phyloP scores from a whole-genome alignment of 2,329 filamentous ascomycete species.

The Monosporascus ibericus region DNA sequence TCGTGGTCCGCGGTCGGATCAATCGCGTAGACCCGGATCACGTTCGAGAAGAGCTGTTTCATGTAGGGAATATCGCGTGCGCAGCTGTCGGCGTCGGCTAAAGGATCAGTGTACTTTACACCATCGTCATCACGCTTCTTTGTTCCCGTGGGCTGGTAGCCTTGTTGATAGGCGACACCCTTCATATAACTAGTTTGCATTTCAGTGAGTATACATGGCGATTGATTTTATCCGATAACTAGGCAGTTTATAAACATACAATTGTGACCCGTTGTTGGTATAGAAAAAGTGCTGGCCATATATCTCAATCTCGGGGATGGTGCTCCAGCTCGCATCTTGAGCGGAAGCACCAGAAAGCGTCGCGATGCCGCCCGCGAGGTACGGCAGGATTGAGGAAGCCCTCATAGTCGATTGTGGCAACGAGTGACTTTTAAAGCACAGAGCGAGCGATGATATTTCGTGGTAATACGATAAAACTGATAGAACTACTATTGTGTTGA shows the following conservation, averaged over 20 bases:
- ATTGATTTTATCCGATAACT: background rate
- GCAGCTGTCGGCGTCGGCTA: slow-evolving; percentile 66
- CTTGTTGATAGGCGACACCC: slow-evolving; percentile 93
- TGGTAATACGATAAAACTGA: background rate
- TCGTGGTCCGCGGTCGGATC: slow-evolving; percentile 73
- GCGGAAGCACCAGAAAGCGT: slow-evolving; percentile 20
- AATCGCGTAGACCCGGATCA: slow-evolving; percentile 91
- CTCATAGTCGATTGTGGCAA: slow-evolving; percentile 16
- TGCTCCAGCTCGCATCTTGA: slow-evolving; percentile 19
- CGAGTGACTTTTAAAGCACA: background rate
- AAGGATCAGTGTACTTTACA: slow-evolving; percentile 70
- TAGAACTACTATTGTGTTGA: background rate
- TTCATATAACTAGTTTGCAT: slow-evolving; percentile 59
- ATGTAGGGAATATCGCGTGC: slow-evolving; percentile 81
- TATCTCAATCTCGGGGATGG: slow-evolving; percentile 24
- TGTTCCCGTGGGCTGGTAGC: slow-evolving; percentile 50
- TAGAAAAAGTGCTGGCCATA: slow-evolving; percentile 30
- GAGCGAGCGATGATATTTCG: background rate
- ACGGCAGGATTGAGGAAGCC: slow-evolving; percentile 17
- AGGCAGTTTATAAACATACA: slow-evolving; percentile 36
- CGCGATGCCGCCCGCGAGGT: slow-evolving; percentile 17
- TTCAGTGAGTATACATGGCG: slow-evolving; percentile 1
- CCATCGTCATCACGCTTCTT: slow-evolving; percentile 32
- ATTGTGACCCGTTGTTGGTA: slow-evolving; percentile 60
- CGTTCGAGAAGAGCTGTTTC: slow-evolving; percentile 75